Percentiles rank a stretch among this genome's conserved stretches.
These are phyloP conservation scores for Cryptococcus sp. DNA, from an alignment of 1,284 basidiomycete species.

Conservation along the genomic window DNA sequence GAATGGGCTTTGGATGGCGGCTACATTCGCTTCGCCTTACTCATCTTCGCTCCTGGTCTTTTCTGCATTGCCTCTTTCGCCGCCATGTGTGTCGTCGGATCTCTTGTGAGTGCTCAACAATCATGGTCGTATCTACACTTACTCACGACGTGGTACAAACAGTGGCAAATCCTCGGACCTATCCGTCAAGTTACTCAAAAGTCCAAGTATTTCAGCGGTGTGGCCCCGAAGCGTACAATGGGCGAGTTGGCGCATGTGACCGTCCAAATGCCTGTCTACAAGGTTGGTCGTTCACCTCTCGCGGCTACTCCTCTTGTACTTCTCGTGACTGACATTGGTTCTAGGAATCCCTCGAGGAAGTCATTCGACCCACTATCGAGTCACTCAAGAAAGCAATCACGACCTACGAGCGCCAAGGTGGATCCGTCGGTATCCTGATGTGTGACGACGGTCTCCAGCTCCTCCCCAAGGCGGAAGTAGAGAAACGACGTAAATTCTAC, in stretches of 20 bases:
- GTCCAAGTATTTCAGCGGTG: conserved; percentile 58
- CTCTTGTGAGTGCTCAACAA: conserved; percentile 33
- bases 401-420: conserved; percentile 63
- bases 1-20: conserved; percentile 58
- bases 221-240: conserved; percentile 56
- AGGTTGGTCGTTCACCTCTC: conserved; percentile 48
- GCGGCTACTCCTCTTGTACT: background rate
- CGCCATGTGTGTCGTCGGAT: conserved; percentile 28
- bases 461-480: conserved; percentile 63
- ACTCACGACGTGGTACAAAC: background rate
- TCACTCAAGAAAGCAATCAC: conserved; percentile 84
- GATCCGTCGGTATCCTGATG: conserved; percentile 52
- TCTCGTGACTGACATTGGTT: background rate
- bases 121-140: no score
- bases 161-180: conserved; percentile 55
- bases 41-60: conserved; percentile 55
- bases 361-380: conserved; percentile 67
- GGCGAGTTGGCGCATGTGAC: conserved; percentile 61
- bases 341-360: conserved; percentile 61
- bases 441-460: conserved; percentile 68
- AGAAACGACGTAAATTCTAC: conserved; percentile 70
- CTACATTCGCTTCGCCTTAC: conserved; percentile 57
- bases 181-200: conserved; percentile 60
- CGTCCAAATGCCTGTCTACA: conserved; percentile 64
- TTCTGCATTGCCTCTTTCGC: conserved; percentile 55